Conservation (phyloP, 768 basidiomycete genomes). For the Guyanaporus albipodus region DNA sequence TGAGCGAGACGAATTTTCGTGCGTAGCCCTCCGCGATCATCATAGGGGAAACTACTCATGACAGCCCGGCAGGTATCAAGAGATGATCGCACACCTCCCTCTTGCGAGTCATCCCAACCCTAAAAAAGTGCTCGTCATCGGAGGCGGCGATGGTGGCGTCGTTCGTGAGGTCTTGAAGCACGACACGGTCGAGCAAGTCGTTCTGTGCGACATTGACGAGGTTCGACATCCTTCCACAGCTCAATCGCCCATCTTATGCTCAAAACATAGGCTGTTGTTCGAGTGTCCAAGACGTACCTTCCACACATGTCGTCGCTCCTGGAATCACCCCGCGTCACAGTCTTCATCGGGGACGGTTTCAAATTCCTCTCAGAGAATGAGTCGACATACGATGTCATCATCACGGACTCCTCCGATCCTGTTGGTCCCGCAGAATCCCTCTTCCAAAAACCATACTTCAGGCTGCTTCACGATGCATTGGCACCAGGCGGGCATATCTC, state of each 20-base stretch:
- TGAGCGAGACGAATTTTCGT: constrained; percentile 99
- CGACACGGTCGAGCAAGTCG: constrained; percentile 82
- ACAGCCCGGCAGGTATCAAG: constrained; percentile 72
- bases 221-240: constrained; percentile 33
- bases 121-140: constrained; percentile 93
- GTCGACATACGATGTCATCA: constrained; percentile 91
- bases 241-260: background rate
- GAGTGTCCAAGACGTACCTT: constrained; percentile 89
- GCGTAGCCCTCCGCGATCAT: constrained; percentile 31
- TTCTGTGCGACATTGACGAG: constrained; percentile 98
- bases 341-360: constrained; percentile 93
- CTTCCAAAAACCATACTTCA: constrained; percentile 97
- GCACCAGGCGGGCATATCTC: constrained; percentile 88
- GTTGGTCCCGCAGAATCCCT: constrained; percentile 92
- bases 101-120: constrained; percentile 95
- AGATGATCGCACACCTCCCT: constrained; percentile 99
- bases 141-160: constrained; percentile 97
- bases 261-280: constrained; percentile 71
- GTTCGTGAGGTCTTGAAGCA: constrained; percentile 97
- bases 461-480: constrained; percentile 87
- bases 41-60: background rate
- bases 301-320: constrained; percentile 91
- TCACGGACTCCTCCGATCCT: constrained; percentile 98
- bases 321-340: constrained; percentile 72
- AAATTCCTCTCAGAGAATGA: constrained; percentile 90